Base-by-base conservation (phyloP, 2,329 filamentous ascomycete species). In the Trichothecium sympodiale region DNA sequence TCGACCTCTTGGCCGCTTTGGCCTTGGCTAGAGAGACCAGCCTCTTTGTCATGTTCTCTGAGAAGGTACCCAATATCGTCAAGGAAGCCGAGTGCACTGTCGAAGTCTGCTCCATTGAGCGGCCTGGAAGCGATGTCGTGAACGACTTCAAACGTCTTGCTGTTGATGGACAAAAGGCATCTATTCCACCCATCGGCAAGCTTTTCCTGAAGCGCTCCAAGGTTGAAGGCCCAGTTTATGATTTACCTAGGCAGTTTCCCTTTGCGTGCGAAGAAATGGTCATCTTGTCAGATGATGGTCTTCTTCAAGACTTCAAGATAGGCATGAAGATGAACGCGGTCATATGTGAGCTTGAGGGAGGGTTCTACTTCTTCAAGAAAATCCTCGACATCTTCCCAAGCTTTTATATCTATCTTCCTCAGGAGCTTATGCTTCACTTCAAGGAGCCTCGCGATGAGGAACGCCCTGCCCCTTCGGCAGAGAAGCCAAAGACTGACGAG, bases 351-450 rank as follows among this genome's bases (percentile, higher is more conserved):
- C 55, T 83, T 17, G 69, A 69, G 45, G 74, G 79, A 17, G 80
- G 75, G 3, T 40, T 84, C 17, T 65, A 63, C 42, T 86, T 81
- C 51, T 71, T 87, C 50, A 79, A 78, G 49, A 56, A 64, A 2
- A 52, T 80, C 13, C 51, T 60, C 18, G 64, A 64, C 0, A 51
- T 79, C 9, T 69, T 71, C 38, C 74, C 74, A 3, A 71, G 69
- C 0, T 83, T 82, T 50, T 75, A 82, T 49, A 69, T 64, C 0
- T 74, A 75, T 38, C 59, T 87, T 17, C 69, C 73, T 1, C 84
- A 88, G 51, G 73, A 80, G 44, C 59, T 83, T 43, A 83, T 88
- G 78, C 47, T 65, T 16, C 55, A 65, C 14, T 87, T 73, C 68
- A 83, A 77, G 52, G 57, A 69, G 17, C 78, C 79, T 0, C 50